Evolutionary conservation across 768 basidiomycete species (phyloP), one percentile per base, ranked within the genome.

Genomic region (Gloeophyllum trabeum): DNA sequence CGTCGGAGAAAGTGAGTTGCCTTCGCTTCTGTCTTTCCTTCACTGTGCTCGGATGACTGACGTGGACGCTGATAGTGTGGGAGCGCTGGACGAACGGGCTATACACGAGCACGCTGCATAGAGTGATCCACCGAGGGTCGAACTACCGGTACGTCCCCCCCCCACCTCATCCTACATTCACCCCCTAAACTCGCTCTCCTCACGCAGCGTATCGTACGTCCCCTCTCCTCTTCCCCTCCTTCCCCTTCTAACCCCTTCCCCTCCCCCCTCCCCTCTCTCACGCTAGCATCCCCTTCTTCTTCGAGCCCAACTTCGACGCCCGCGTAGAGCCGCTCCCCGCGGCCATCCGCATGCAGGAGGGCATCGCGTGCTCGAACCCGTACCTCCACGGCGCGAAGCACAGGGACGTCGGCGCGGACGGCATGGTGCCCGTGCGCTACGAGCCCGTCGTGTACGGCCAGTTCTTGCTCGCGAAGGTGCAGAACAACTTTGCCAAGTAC

Each of bases 251-350:
- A 19, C 13, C 40, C 24, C 25, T 53, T n/a, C 48, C 35, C n/a
- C n/a, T n/a, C n/a, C n/a, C n/a, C n/a, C n/a, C n/a, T n/a, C n/a
- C 10, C 30, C 42, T 14, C 14, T 23, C 34, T 20, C 36, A 5
- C 43, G n/a, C n/a, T n/a, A 89, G 86, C 6, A 71, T 93, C 16
- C 92, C 92, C 0, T 94, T 94, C 63, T 96, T 96, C 69, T 94
- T 86, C 48, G 92, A 94, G 58, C 91, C 92, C 0, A 88, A 86
- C 44, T 90, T 88, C 52, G 65, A 79, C 45, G 84, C 90, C 0
- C 44, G 64, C 2, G 63, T 96, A 37, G 60, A 68, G 48, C 84
- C 89, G 1, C 62, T 93, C 4, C 64, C 66, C 3, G 78, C 79
- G 4, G 79, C 76, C 0, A 52, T 69, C 21, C 71, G 79, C 24